These are phyloP conservation scores for Cyanophora paradoxa DNA, from an alignment of 78 protist genomes.

Conservation along the genomic window DNA sequence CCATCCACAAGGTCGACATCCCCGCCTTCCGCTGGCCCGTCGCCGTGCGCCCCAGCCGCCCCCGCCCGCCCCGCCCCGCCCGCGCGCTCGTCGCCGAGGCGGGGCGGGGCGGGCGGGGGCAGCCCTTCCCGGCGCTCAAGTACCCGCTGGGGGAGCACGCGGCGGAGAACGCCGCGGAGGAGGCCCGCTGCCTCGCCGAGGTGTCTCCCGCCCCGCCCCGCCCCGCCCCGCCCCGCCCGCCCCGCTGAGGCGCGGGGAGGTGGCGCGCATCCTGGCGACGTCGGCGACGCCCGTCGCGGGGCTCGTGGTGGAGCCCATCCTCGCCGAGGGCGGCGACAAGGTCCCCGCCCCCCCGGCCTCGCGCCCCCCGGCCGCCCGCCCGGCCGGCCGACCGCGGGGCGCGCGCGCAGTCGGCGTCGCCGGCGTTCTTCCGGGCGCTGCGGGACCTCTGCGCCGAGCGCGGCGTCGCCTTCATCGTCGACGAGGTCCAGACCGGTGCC, in stretches of 20 bases:
- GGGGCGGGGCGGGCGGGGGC: no score
- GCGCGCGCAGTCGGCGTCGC: slow-evolving; percentile 49
- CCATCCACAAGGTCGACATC: slow-evolving; percentile 68
- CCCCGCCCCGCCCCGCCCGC: no score
- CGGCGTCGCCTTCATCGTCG: slow-evolving; percentile 61
- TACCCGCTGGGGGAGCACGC: slow-evolving; percentile 49
- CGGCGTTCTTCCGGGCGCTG: slow-evolving; percentile 57
- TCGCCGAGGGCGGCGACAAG: slow-evolving; percentile 65
- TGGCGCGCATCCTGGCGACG: slow-evolving; percentile 46
- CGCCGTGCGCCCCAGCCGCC: slow-evolving; percentile 73
- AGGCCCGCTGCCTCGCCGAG: no score
- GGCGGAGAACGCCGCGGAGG: slow-evolving; percentile 42
- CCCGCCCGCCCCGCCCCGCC: no score
- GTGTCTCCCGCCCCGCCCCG: no score
- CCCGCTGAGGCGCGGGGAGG: slow-evolving; percentile 45
- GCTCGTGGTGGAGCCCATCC: slow-evolving; percentile 68
- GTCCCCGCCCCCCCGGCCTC: no score
- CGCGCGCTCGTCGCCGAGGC: no score
- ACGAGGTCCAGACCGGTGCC: slow-evolving; percentile 72
- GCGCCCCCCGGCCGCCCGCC: no score
- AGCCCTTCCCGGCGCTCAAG: no score
- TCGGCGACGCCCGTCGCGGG: slow-evolving; percentile 55
- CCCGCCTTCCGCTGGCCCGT: slow-evolving; percentile 74
- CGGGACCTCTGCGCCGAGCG: slow-evolving; percentile 37
- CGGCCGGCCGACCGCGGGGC: no score